phyloP scores from a whole-genome alignment of 345 rosid species.

The Moricandia arvensis region DNA sequence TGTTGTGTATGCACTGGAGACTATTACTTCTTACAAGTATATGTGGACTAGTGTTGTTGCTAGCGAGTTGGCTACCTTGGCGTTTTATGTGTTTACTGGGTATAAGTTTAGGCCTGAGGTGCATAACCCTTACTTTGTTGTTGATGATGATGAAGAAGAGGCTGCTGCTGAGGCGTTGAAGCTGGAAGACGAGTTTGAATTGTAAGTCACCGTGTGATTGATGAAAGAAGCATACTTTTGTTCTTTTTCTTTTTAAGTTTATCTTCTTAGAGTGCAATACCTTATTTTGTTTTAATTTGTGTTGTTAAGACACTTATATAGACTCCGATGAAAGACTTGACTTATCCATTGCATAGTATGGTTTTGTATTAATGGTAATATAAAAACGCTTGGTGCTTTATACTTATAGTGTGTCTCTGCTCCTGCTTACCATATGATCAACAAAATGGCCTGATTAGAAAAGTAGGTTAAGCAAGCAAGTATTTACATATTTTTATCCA shows the following conservation, averaged over 20 bases:
- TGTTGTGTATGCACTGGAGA: constrained; percentile 81
- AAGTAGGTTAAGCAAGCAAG: constrained; percentile 3
- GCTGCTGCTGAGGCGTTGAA: constrained; percentile 92
- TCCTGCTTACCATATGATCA: background rate
- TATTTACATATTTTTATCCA: background rate
- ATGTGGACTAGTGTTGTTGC: constrained; percentile 87
- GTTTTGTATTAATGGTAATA: constrained; percentile 28
- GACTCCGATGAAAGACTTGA: constrained; percentile 24
- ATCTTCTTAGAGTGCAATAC: constrained; percentile 29
- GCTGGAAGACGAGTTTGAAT: constrained; percentile 96
- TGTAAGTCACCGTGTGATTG: constrained; percentile 36
- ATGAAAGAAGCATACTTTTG: no score
- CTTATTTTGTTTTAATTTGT: constrained; percentile 13
- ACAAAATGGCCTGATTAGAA: background rate
- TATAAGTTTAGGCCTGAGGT: constrained; percentile 90
- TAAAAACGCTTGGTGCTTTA: constrained; percentile 22
- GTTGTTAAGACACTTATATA: constrained; percentile 24
- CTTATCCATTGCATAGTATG: constrained; percentile 30
- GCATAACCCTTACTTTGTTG: constrained; percentile 87
- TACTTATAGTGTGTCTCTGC: constrained; percentile 5
- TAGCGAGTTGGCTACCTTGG: constrained; percentile 78
- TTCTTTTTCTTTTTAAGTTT: constrained; percentile 9
- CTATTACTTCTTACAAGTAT: constrained; percentile 86
- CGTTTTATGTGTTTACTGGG: constrained; percentile 86
- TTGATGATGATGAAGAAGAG: constrained; percentile 97